Conservation (phyloP, 495 filamentous ascomycete genomes). For the Pseudevernia furfuracea region DNA sequence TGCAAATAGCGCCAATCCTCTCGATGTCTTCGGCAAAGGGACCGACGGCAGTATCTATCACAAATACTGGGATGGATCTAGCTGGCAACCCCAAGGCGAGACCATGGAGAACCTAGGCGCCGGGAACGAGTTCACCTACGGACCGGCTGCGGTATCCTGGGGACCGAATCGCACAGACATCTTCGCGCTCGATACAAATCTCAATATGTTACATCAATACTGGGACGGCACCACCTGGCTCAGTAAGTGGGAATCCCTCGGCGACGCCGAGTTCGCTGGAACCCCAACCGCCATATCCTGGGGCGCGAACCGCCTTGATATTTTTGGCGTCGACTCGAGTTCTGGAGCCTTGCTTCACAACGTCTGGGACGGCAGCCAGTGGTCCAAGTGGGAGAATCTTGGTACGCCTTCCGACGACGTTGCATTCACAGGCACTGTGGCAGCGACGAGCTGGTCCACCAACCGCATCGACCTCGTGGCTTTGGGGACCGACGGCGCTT, state of each 20-base stretch:
- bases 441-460: slow-evolving; percentile 11
- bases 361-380: slow-evolving; percentile 24
- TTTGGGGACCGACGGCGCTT: slow-evolving; percentile 5
- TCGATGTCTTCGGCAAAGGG: slow-evolving; percentile 33
- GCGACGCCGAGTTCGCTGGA: not conserved
- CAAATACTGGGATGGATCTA: slow-evolving; percentile 20
- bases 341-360: slow-evolving; percentile 18
- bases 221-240: slow-evolving; percentile 24
- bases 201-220: not conserved
- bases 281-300: slow-evolving; percentile 17
- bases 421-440: slow-evolving; percentile 23
- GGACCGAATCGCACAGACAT: slow-evolving; percentile 20
- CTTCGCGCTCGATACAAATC: slow-evolving; percentile 24
- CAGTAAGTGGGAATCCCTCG: slow-evolving; percentile 20
- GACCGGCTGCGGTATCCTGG: slow-evolving; percentile 10
- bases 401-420: slow-evolving; percentile 23
- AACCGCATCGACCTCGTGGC: slow-evolving; percentile 26
- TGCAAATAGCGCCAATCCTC: slow-evolving; percentile 29
- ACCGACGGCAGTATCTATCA: slow-evolving; percentile 19
- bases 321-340: slow-evolving; percentile 15
- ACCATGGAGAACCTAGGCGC: not conserved
- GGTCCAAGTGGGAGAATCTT: slow-evolving; percentile 17
- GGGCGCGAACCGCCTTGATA: slow-evolving; percentile 21
- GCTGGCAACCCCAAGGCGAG: slow-evolving; percentile 15
- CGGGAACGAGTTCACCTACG: not conserved